Evolutionary conservation across 768 basidiomycete species (phyloP).

Genomic region (Daedaleopsis nitida): DNA sequence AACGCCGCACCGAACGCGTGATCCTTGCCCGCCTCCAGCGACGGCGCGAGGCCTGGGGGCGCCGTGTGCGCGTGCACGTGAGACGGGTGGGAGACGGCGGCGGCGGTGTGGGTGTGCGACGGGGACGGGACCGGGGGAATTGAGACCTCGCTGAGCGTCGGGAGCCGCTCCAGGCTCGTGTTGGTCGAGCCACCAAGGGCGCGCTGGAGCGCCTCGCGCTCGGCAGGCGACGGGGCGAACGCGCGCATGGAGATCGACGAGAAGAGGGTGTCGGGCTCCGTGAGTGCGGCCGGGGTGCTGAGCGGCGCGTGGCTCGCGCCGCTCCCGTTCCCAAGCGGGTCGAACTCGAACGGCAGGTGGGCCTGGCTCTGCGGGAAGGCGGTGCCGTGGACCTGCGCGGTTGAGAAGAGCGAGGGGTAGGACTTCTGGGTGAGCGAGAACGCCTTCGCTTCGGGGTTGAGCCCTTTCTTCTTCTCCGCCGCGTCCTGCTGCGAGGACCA

Average conservation of each 20-base stretch:
- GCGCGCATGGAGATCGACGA: constrained; percentile 59
- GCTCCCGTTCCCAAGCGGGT: constrained; percentile 20
- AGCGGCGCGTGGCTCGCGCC: constrained; percentile 26
- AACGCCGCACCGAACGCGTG: neutral
- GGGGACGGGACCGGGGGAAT: constrained; percentile 63
- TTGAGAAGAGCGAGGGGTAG: constrained; percentile 19
- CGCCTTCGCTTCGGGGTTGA: constrained; percentile 87
- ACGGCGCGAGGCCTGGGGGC: constrained; percentile 17
- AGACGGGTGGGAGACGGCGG: too few relatives aligned
- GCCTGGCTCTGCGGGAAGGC: neutral
- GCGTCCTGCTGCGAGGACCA: constrained; percentile 49
- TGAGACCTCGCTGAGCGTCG: constrained; percentile 71
- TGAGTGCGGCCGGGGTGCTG: constrained; percentile 24
- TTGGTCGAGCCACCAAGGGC: constrained; percentile 76
- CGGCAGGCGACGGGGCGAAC: constrained; percentile 86
- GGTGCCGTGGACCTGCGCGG: neutral
- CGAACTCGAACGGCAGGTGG: constrained; percentile 24
- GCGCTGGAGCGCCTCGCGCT: constrained; percentile 82
- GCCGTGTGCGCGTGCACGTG: constrained; percentile 28
- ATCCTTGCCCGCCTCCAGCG: constrained; percentile 14
- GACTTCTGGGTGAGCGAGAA: constrained; percentile 49
- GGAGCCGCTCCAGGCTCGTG: constrained; percentile 74
- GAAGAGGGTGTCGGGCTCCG: constrained; percentile 33
- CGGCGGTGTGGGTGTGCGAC: constrained; percentile 42
- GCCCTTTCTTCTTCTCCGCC: constrained; percentile 59